Base-by-base conservation (phyloP, 2,329 filamentous ascomycete genomes). In the Ophiognomonia clavigignenti-juglandacearum region DNA sequence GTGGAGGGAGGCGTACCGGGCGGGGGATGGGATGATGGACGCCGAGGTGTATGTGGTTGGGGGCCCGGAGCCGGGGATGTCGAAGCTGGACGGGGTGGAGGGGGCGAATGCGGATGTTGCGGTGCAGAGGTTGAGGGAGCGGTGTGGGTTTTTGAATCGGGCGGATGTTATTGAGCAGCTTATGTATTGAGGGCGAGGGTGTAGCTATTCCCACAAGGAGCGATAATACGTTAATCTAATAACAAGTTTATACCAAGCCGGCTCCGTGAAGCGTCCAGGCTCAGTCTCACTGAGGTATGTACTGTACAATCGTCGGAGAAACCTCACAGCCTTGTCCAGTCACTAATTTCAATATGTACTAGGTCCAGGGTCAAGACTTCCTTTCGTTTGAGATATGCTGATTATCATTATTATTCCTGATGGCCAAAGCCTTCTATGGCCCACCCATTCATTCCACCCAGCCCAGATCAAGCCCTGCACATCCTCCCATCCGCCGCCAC, bases 401-500 rank as follows among this genome's bases (percentile, higher is more conserved):
- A n/a, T n/a, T n/a, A n/a, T n/a, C n/a, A n/a, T n/a, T n/a, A n/a
- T n/a, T n/a, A n/a, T n/a, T n/a, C n/a, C n/a, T n/a, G n/a, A n/a
- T n/a, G n/a, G n/a, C n/a, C n/a, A n/a, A n/a, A n/a, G n/a, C n/a
- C n/a, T n/a, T n/a, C n/a, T n/a, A n/a, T n/a, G n/a, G n/a, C n/a
- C n/a, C n/a, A n/a, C n/a, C n/a, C n/a, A n/a, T n/a, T n/a, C n/a
- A n/a, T 35, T 6, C 9, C 4, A 35, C 32, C 16, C 32, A 16
- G 6, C 3, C 8, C 14, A 8, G 16, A 6, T 43, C 16, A 50
- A 19, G 53, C 61, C 63, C 10, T 63, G 59, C 26, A 64, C 62
- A 1, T 54, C 47, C 4, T 49, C 53, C 1, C 1, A 52, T 69
- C 9, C 65, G 63, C 45, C 61, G 60, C 14, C 63, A 70, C 6